phyloP scores from a whole-genome alignment of 1,284 basidiomycete species.

The Cystobasidiaceae sp. region DNA sequence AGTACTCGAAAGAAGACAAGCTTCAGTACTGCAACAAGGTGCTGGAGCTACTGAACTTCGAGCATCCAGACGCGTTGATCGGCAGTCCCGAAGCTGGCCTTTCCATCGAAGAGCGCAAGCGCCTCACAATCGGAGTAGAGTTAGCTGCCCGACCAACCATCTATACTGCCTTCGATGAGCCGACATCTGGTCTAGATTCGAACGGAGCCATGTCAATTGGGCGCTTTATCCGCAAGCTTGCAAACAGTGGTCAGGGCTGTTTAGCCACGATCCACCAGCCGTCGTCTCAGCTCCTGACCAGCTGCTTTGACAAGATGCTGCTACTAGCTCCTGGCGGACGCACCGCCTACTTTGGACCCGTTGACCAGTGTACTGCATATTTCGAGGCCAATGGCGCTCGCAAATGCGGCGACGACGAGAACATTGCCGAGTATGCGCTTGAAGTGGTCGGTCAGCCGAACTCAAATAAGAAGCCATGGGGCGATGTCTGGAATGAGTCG shows the following conservation, averaged over 20 bases:
- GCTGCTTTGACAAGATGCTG: slow-evolving; percentile 61
- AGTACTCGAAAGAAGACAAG: slow-evolving; percentile 65
- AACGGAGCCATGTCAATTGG: slow-evolving; percentile 84
- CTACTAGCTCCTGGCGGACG: slow-evolving; percentile 53
- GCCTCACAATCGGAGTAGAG: slow-evolving; percentile 77
- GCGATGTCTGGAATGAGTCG: slow-evolving; percentile 20
- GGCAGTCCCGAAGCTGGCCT: slow-evolving; percentile 59
- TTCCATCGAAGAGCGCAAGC: slow-evolving; percentile 67
- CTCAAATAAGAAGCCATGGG: slow-evolving; percentile 7
- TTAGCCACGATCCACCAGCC: slow-evolving; percentile 65
- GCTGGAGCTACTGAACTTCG: slow-evolving; percentile 71
- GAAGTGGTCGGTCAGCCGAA: slow-evolving; percentile 11
- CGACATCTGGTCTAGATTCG: slow-evolving; percentile 19
- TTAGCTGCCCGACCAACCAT: slow-evolving; percentile 67
- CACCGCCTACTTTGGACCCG: slow-evolving; percentile 70
- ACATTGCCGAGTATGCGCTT: slow-evolving; percentile 45
- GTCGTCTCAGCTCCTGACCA: slow-evolving; percentile 51
- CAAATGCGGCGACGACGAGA: slow-evolving; percentile 52
- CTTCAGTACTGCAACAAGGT: slow-evolving; percentile 73
- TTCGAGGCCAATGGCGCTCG: slow-evolving; percentile 61
- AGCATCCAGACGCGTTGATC: slow-evolving; percentile 64
- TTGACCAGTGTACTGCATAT: slow-evolving; percentile 61
- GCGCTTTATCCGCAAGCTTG: slow-evolving; percentile 68
- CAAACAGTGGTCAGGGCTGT: slow-evolving; percentile 71
- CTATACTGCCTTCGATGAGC: slow-evolving; percentile 45